These are phyloP conservation scores for Fusarium drepaniforme DNA, from an alignment of 2,329 filamentous ascomycete genomes.

Conservation along the genomic window DNA sequence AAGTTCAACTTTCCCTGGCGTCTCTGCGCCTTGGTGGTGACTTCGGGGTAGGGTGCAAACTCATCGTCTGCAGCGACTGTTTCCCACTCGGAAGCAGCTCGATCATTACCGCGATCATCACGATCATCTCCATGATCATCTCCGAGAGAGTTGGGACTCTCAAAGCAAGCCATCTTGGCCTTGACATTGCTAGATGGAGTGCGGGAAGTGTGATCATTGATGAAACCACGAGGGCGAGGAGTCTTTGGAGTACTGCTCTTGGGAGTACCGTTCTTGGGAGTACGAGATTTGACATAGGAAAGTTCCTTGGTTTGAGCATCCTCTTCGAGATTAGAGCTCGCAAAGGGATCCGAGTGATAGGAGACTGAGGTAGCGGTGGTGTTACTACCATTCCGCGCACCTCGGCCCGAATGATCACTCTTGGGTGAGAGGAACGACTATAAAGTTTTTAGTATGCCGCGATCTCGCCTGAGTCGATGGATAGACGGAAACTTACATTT, in stretches of 20 bases:
- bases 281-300: slow-evolving; percentile 16
- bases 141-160: neutral
- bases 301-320: slow-evolving; percentile 21
- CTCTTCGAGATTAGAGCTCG: slow-evolving; percentile 14
- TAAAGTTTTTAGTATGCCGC: slow-evolving; percentile 19
- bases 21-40: slow-evolving; percentile 12
- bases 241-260: neutral
- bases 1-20: slow-evolving; percentile 34
- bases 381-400: slow-evolving; percentile 28
- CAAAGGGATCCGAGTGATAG: slow-evolving; percentile 27
- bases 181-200: neutral
- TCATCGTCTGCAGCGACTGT: slow-evolving; percentile 46
- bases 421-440: slow-evolving; percentile 33
- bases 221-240: slow-evolving; percentile 27
- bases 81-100: slow-evolving; percentile 47
- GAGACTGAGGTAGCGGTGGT: slow-evolving; percentile 30
- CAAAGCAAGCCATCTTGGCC: neutral
- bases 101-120: neutral
- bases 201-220: slow-evolving; percentile 28
- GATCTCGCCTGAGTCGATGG: neutral
- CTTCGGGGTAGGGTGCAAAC: slow-evolving; percentile 17
- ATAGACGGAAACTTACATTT: slow-evolving; percentile 12
- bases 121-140: neutral
- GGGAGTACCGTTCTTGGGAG: neutral
- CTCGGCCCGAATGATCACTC: slow-evolving; percentile 37